Conservation (phyloP, 139 green algal species). For the Pleodorina starrii region DNA sequence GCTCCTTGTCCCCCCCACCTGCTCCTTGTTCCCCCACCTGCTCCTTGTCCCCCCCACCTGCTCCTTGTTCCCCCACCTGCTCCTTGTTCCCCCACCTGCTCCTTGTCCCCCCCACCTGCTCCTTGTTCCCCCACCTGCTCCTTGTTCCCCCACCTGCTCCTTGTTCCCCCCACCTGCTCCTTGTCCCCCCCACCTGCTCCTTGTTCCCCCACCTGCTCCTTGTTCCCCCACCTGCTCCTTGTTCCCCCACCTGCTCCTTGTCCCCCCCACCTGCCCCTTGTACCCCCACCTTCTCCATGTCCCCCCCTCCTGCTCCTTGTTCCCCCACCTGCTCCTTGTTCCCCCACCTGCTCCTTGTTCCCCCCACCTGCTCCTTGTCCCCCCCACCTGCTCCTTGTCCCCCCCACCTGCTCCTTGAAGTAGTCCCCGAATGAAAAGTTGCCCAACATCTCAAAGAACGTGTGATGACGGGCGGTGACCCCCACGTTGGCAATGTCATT, state of each 20-base stretch:
- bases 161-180: not conserved
- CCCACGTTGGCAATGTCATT: conserved; percentile 98
- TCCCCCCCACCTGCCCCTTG: not conserved
- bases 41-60: no score
- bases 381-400: conserved; percentile 64
- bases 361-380: not conserved
- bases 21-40: no score
- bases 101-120: no score
- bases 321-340: not conserved
- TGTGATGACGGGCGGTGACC: conserved; percentile 94
- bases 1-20: no score
- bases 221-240: not conserved
- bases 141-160: no score
- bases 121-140: no score
- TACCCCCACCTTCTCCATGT: not conserved
- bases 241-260: not conserved
- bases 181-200: not conserved
- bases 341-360: not conserved
- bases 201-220: not conserved
- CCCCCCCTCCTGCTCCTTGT: not conserved
- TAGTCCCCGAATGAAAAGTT: conserved; percentile 98
- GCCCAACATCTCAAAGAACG: conserved; percentile 98
- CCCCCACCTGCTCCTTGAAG: conserved; percentile 89
- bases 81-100: no score
- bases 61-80: no score